Conservation (phyloP, 2,329 filamentous ascomycete genomes). For the Ophiostoma novo-ulmi region DNA sequence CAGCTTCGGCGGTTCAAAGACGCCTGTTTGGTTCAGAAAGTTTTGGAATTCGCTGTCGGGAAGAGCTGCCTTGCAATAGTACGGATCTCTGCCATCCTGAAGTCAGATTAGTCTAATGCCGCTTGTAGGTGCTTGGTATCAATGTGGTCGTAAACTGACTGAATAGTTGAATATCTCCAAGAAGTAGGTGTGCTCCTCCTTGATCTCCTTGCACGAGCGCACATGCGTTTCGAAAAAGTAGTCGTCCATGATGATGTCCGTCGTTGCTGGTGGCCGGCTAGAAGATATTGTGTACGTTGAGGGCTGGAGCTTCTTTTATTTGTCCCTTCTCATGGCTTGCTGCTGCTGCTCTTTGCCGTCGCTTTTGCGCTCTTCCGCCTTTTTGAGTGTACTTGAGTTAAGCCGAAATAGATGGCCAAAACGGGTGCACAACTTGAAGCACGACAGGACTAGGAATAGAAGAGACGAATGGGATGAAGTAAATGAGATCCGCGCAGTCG, state of each 20-base stretch:
- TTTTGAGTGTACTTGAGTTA: neutral
- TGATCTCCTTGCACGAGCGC: conserved; percentile 43
- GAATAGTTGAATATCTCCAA: conserved; percentile 57
- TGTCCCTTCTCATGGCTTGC: neutral
- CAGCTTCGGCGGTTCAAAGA: conserved; percentile 45
- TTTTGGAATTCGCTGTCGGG: conserved; percentile 49
- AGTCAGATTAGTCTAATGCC: neutral
- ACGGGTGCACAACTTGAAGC: conserved; percentile 18
- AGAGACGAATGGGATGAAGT: conserved; percentile 1
- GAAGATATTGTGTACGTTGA: neutral
- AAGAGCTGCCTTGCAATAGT: conserved; percentile 50
- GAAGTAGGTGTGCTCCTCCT: conserved; percentile 48
- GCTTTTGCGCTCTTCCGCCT: conserved; percentile 5
- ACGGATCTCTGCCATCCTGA: conserved; percentile 47
- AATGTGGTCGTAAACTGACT: conserved; percentile 33
- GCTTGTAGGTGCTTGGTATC: neutral
- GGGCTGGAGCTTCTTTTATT: neutral
- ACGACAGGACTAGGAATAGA: neutral
- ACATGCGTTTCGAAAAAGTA: conserved; percentile 52
- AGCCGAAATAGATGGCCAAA: neutral
- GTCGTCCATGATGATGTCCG: conserved; percentile 47
- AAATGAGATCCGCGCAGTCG: neutral
- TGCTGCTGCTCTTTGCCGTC: neutral
- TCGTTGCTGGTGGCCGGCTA: neutral
- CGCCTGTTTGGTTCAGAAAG: conserved; percentile 43